phyloP scores from a whole-genome alignment of 1,139 yeast species.

The Diutina sp. region DNA sequence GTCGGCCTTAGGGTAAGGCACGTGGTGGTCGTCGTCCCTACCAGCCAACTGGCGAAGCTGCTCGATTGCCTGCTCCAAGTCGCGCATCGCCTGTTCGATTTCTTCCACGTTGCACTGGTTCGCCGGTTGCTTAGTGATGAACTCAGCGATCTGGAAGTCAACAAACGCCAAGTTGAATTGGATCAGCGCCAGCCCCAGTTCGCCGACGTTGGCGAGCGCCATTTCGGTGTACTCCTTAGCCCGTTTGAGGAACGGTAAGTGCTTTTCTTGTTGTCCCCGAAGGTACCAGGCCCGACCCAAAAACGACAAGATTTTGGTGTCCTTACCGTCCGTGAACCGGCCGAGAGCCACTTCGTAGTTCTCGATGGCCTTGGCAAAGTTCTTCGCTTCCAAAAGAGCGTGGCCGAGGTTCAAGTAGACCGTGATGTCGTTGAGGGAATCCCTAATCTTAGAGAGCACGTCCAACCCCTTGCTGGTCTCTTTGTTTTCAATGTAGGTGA shows the following conservation, averaged over 20 bases:
- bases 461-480: constrained; percentile 70
- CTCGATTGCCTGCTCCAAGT: constrained; percentile 51
- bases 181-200: constrained; percentile 23
- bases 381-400: constrained; percentile 71
- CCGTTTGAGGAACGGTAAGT: constrained; percentile 41
- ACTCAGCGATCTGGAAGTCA: constrained; percentile 80
- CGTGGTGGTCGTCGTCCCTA: constrained; percentile 34
- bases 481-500: constrained; percentile 80
- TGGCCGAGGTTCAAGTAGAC: constrained; percentile 83
- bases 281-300: constrained; percentile 87
- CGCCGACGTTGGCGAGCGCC: constrained; percentile 29
- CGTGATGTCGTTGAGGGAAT: constrained; percentile 74
- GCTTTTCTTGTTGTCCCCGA: constrained; percentile 64
- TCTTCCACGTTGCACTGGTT: constrained; percentile 51
- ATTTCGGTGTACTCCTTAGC: constrained; percentile 51
- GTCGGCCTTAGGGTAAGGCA: constrained; percentile 71
- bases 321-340: constrained; percentile 51
- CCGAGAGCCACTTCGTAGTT: constrained; percentile 70
- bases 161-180: constrained; percentile 76
- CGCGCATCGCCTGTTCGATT: constrained; percentile 43
- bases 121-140: constrained; percentile 49
- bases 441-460: constrained; percentile 79
- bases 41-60: constrained; percentile 44
- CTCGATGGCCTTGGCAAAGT: constrained; percentile 79
- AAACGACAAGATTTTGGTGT: constrained; percentile 53